A percentile compares a stretch with the other conserved stretches of the same genome.
Conservation (phyloP, 108 stramenopile species). For the Cyclotella baltica region DNA sequence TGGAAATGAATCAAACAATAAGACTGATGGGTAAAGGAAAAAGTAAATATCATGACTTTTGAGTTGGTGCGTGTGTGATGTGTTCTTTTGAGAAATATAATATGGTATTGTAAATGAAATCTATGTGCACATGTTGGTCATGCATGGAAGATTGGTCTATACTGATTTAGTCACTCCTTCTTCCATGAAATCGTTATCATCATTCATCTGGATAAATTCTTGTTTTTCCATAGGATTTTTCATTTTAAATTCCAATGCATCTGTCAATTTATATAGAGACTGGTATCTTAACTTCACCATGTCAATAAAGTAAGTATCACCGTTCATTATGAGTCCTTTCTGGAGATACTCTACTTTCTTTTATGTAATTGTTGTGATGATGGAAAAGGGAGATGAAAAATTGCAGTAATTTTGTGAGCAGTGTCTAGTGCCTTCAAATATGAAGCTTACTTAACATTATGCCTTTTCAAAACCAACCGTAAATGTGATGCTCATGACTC, state of each 20-base stretch:
- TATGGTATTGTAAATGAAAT: no score
- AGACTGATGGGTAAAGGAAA: no score
- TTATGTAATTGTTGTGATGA: neutral
- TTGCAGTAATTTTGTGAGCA: no score
- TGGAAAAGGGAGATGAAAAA: neutral
- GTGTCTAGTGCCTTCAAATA: no score
- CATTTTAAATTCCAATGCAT: constrained; percentile 12
- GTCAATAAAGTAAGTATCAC: constrained; percentile 17
- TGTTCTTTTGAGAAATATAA: no score
- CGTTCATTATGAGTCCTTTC: constrained; percentile 19
- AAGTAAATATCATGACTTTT: no score
- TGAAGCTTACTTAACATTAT: no score
- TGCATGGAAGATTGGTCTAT: neutral
- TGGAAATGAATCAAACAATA: no score
- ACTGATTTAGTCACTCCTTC: neutral
- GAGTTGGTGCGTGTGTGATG: no score
- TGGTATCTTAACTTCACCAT: constrained; percentile 20
- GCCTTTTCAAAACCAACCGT: no score
- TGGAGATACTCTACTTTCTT: constrained; percentile 24
- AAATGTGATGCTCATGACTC: no score
- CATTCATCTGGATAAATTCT: constrained; percentile 18
- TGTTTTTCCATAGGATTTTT: constrained; percentile 8
- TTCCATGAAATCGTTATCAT: neutral
- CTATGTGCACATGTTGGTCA: no score
- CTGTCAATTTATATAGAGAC: constrained; percentile 14